Evolutionary conservation across 257 asterid genomes (phyloP), one percentile per base, ranked within the genome.

Genomic region (Plectranthus barbatus): DNA sequence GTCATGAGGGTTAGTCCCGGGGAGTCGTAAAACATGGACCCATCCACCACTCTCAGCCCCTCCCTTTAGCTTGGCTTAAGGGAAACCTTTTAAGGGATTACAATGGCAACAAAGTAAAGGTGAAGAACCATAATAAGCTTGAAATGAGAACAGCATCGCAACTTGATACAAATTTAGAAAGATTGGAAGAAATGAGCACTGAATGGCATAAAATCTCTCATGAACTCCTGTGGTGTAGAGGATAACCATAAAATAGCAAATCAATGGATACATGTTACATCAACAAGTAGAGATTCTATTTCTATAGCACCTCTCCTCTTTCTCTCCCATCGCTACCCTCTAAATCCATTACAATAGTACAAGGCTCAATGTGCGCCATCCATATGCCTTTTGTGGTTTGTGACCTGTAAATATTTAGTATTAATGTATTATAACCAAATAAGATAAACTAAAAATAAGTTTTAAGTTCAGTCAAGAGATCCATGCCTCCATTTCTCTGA

Each of bases 281-380:
- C 46, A 56, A 15, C 10, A 51, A 40, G 39, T 23, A 66, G 24
- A 37, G 37, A 49, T 26, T 53, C 55, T n/a, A n/a, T n/a, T n/a
- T n/a, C n/a, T 51, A 75, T 59, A 37, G 69, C 73, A 93, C 99
- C 99, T 93, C 99, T 79, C 96, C 99, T 73, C 97, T 82, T 80
- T 93, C 99, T 82, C 96, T 85, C 76, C 99, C 99, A 81, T 93
- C 99, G 6, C 94, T 85, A 67, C 99, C 99, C 87, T 93, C 99
- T 76, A 93, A 76, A 78, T 93, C 99, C 99, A 93, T 93, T 56
- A 87, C 97, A 67, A 93, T 70, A 17, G 97, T 93, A 76, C 90
- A 76, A 60, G 98, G 98, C 57, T 88, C 94, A 53, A 81, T 70
- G 49, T 67, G 80, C 4, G 84, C 87, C 83, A 81, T 39, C 88